Conservation (phyloP, 192 early-diverging fungal species). For the Powellomyces hirtus region DNA sequence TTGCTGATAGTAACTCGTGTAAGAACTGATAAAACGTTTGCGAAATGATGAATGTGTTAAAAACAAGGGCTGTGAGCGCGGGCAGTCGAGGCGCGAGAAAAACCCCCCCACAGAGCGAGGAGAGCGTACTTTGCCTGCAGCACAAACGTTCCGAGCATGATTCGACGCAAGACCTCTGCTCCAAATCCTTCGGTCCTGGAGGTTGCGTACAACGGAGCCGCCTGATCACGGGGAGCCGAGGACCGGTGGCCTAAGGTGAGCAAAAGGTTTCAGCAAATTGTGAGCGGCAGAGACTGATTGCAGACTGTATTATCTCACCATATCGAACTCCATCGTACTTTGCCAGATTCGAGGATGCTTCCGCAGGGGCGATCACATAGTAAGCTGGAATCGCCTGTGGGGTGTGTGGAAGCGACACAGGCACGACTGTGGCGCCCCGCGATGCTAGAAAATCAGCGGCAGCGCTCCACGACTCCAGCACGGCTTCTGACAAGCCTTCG, state of each 20-base stretch:
- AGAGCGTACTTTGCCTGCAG: constrained; percentile 66
- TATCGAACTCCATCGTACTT: constrained; percentile 86
- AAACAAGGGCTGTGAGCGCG: no score
- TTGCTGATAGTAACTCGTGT: constrained; percentile 69
- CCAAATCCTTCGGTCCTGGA: constrained; percentile 75
- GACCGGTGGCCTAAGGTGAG: neutral
- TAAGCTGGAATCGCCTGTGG: constrained; percentile 76
- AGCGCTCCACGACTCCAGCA: constrained; percentile 57
- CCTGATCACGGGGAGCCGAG: neutral
- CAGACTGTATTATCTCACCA: constrained; percentile 41
- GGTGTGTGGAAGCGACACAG: constrained; percentile 71
- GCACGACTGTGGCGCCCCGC: constrained; percentile 66
- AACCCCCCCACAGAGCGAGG: neutral
- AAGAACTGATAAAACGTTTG: constrained; percentile 34
- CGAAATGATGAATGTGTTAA: no score
- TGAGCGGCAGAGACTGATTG: neutral
- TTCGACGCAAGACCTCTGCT: constrained; percentile 74
- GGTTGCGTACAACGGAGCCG: constrained; percentile 44
- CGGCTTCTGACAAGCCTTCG: constrained; percentile 58
- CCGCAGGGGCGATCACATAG: constrained; percentile 84
- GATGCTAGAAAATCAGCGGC: constrained; percentile 55
- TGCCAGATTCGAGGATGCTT: constrained; percentile 88
- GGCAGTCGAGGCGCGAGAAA: neutral
- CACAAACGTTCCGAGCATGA: constrained; percentile 84
- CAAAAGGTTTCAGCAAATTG: neutral